Conservation (phyloP, 345 rosid species). For the Gossypium anomalum region DNA sequence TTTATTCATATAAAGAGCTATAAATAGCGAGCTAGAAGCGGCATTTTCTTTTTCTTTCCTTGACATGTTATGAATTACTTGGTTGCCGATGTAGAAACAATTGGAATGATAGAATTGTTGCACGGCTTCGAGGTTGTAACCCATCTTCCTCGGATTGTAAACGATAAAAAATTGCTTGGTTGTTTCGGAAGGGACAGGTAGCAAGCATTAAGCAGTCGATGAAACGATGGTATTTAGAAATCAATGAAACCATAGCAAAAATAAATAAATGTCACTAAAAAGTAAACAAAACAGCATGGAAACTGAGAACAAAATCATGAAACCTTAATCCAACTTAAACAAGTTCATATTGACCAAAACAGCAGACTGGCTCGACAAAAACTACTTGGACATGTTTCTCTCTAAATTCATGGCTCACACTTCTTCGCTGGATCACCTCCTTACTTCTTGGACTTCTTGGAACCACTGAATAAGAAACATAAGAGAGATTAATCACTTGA, state of each 20-base stretch:
- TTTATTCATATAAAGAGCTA: background rate
- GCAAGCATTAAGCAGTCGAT: background rate
- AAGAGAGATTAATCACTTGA: background rate
- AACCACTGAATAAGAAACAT: conserved; percentile 32
- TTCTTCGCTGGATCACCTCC: background rate
- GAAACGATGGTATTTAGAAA: background rate
- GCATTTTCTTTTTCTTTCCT: background rate
- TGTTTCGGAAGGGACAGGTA: background rate
- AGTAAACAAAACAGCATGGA: background rate
- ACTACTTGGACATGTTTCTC: background rate
- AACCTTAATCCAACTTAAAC: conserved; percentile 15
- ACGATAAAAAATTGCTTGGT: too few species aligned
- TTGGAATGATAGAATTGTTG: too few species aligned
- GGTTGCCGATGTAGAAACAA: too few species aligned
- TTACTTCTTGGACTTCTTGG: conserved; percentile 57
- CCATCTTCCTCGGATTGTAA: too few species aligned
- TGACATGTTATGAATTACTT: background rate
- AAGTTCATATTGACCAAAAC: conserved; percentile 11
- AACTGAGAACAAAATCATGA: background rate
- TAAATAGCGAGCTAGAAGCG: background rate
- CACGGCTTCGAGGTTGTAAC: too few species aligned
- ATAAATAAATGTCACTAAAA: background rate
- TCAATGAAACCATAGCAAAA: background rate
- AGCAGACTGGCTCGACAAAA: conserved; percentile 15
- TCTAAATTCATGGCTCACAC: conserved; percentile 10